phyloP scores from a whole-genome alignment of 176 grass and related monocot genomes.

The Eragrostis curvula region DNA sequence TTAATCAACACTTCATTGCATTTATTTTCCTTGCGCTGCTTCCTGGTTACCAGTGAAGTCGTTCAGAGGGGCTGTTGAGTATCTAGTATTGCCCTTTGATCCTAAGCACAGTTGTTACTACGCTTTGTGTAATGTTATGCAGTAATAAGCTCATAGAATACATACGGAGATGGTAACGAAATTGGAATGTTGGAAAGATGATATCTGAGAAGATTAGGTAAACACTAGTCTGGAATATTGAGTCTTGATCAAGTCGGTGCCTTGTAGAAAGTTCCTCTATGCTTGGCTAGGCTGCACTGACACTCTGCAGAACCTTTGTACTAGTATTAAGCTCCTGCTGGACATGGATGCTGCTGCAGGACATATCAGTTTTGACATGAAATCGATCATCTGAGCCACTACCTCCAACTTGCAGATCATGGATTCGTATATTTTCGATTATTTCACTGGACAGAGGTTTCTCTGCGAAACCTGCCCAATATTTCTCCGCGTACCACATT shows the following conservation, averaged over 20 bases:
- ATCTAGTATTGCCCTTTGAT: neutral
- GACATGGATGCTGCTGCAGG: neutral
- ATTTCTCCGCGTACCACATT: neutral
- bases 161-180: neutral
- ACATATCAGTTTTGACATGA: neutral
- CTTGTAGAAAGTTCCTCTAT: neutral
- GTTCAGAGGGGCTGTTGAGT: neutral
- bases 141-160: neutral
- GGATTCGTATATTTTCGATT: neutral
- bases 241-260: neutral
- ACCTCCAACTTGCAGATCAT: neutral
- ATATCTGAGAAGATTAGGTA: neutral
- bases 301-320: neutral
- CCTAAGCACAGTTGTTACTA: neutral
- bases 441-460: neutral
- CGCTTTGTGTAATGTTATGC: neutral
- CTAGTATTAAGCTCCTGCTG: neutral
- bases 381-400: neutral
- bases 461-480: neutral
- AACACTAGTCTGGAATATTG: conserved; percentile 17
- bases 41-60: neutral
- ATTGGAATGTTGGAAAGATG: neutral
- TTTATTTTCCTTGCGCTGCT: neutral
- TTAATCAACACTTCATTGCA: neutral
- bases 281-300: neutral